Percentiles rank a stretch among this genome's conserved stretches.
These are phyloP conservation scores for Plasmopara viticola DNA, from an alignment of 352 stramenopile genomes.

Conservation along the genomic window DNA sequence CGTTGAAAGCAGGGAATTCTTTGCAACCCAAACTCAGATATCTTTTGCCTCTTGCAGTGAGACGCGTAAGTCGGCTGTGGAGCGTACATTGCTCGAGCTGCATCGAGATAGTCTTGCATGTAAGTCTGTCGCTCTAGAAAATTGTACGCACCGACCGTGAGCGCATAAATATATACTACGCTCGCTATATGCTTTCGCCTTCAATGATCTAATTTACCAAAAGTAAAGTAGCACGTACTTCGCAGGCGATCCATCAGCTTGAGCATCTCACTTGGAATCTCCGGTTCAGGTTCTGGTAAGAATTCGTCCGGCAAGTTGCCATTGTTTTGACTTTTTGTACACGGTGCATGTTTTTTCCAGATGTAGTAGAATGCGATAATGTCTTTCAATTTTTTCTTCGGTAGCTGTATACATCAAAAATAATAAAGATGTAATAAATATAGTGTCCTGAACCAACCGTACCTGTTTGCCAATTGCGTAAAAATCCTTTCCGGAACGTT, in stretches of 20 bases:
- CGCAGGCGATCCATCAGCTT: conserved; percentile 57
- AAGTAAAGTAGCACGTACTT: conserved; percentile 28
- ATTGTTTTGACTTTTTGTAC: conserved; percentile 27
- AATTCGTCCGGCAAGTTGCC: conserved; percentile 40
- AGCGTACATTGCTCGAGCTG: conserved; percentile 46
- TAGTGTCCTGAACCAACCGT: background rate
- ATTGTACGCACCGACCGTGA: background rate
- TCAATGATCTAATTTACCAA: background rate
- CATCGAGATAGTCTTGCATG: conserved; percentile 61
- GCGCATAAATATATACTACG: background rate
- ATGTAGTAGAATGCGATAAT: conserved; percentile 81
- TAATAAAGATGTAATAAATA: background rate
- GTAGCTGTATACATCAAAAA: conserved; percentile 33
- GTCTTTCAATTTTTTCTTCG: conserved; percentile 54
- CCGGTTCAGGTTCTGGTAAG: conserved; percentile 43
- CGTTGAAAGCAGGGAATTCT: conserved; percentile 39
- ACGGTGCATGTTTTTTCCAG: conserved; percentile 77
- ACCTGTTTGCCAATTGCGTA: conserved; percentile 68
- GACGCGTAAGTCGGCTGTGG: conserved; percentile 27
- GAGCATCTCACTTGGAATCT: conserved; percentile 48
- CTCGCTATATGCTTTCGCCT: background rate
- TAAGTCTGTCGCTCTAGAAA: conserved; percentile 54
- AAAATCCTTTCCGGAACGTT: conserved; percentile 74
- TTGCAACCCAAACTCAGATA: conserved; percentile 50
- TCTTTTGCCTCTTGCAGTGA: conserved; percentile 47